Evolutionary conservation across 257 asterid species (phyloP).

Genomic region (Scutellaria barbata): DNA sequence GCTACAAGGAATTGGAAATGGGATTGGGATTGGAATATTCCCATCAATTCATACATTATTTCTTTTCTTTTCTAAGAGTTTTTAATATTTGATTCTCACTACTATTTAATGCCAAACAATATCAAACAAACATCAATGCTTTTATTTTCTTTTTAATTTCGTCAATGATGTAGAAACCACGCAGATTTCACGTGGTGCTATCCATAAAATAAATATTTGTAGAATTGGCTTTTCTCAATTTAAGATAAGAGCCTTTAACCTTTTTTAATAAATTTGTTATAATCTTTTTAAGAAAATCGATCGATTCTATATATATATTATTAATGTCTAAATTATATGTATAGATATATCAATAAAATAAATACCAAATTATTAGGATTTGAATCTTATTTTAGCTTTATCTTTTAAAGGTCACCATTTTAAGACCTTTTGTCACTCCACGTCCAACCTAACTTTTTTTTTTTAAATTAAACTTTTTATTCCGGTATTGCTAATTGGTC

Average conservation of each 20-base stretch:
- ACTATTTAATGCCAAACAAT: slow-evolving; percentile 3
- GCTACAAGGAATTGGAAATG: slow-evolving; percentile 23
- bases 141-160: background rate
- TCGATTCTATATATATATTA: background rate
- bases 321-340: too few relatives aligned
- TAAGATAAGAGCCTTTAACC: background rate
- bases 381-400: too few relatives aligned
- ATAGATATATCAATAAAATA: too few relatives aligned
- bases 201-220: background rate
- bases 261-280: background rate
- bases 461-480: too few relatives aligned
- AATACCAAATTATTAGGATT: too few relatives aligned
- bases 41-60: background rate
- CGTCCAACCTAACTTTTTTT: too few relatives aligned
- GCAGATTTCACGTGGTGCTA: slow-evolving; percentile 32
- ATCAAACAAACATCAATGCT: slow-evolving; percentile 2
- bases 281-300: background rate
- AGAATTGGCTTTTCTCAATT: background rate
- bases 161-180: slow-evolving; percentile 24
- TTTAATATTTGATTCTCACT: background rate
- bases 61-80: background rate
- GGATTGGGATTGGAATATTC: background rate
- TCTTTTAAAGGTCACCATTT: too few relatives aligned
- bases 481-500: too few relatives aligned
- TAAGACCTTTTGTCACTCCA: too few relatives aligned